Base-by-base conservation (phyloP, 805 yeast species). In the Cyberlindnera subsufficiens region DNA sequence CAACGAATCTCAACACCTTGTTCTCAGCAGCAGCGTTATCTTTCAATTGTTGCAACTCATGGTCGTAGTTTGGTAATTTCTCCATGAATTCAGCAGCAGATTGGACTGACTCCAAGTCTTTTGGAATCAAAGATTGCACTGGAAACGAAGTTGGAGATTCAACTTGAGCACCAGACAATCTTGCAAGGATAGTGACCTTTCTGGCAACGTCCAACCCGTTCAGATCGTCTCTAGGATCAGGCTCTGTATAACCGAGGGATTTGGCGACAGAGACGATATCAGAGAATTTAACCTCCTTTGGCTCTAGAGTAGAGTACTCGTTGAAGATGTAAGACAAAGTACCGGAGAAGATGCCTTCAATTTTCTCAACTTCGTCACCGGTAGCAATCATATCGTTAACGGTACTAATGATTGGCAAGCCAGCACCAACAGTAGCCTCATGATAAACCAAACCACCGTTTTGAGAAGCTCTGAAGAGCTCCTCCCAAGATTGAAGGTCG, bases 381-480 rank as follows among this genome's bases (percentile, higher is more conserved):
- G 99, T 93, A 47, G 78, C 76, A 35, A 93, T 74, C 67, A 91
- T 74, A 63, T 93, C 99, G 60, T 81, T 86, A 59, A 93, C 71
- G 40, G 96, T 85, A 38, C 88, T 82, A 56, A 93, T 82, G 49
- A 93, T 80, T 46, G 99, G 99, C 63, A 93, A 75, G 44, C 98
- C 99, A 35, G 99, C 99, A 60, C 98, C 98, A 45, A 93, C 98
- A 7, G 97, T 88, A 39, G 99, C 95, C 73, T 93, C 99, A 61
- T 93, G 99, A 73, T 89, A 91, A 36, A 89, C 95, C 50, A 91
- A 72, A 39, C 80, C 81, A 37, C 75, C 71, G 31, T 71, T 68
- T 32, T 71, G 73, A 30, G 84, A 75, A 40, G 66, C 65, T 30
- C 63, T 59, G 56, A 86, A 86, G 42, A 93, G 78, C 40, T 75